Conservation (phyloP, 495 filamentous ascomycete species). For the Podospora pseudoanserina region DNA sequence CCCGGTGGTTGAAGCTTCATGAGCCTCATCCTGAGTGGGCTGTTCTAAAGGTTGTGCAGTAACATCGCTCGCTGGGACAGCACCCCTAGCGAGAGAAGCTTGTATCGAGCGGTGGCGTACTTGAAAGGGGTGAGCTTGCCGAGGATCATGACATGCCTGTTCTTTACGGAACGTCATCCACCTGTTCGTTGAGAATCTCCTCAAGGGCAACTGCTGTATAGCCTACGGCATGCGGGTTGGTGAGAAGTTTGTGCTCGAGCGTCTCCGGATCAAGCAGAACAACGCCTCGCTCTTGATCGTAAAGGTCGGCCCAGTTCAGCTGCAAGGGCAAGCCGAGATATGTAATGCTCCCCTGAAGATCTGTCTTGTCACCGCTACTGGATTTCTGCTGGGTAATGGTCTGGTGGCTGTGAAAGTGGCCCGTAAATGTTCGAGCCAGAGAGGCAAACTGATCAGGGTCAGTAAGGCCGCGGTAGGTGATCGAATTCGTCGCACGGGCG, state of each 20-base stretch:
- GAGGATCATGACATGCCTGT: constrained; percentile 32
- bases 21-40: not conserved
- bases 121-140: constrained; percentile 25
- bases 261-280: constrained; percentile 32
- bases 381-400: constrained; percentile 22
- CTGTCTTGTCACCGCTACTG: constrained; percentile 14
- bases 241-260: constrained; percentile 25
- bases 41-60: constrained; percentile 9
- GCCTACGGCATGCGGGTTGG: constrained; percentile 29
- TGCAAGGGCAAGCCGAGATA: constrained; percentile 33
- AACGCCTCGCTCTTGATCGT: constrained; percentile 27
- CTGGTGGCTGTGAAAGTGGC: constrained; percentile 37
- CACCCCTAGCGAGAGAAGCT: constrained; percentile 25
- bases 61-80: constrained; percentile 24
- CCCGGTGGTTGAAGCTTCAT: too few relatives aligned
- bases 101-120: constrained; percentile 29
- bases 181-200: constrained; percentile 20
- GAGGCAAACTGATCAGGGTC: constrained; percentile 27
- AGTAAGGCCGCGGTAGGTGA: constrained; percentile 31
- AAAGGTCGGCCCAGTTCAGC: constrained; percentile 32
- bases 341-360: constrained; percentile 15
- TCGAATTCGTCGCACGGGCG: constrained; percentile 10
- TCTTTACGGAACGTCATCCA: constrained; percentile 17
- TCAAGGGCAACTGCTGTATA: constrained; percentile 22
- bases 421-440: constrained; percentile 33